Base-by-base conservation (phyloP, 2,329 filamentous ascomycete species). In the Helminthosporium solani region DNA sequence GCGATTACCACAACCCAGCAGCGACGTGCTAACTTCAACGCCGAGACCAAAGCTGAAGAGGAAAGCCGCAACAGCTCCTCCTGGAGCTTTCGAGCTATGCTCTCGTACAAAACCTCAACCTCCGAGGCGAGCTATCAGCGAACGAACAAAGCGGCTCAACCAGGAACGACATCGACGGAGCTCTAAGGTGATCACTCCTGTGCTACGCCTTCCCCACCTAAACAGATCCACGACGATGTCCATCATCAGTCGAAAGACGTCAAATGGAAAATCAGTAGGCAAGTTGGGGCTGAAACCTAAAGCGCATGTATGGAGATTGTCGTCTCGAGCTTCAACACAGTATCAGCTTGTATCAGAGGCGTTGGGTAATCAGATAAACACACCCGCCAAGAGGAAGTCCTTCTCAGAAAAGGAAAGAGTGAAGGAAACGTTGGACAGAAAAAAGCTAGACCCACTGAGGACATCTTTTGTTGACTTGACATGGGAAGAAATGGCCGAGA, bases 111-210 rank as follows among this genome's bases (percentile, higher is more conserved):
- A 40, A 33, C 56, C 58, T 19, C 52, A 61, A 21, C 52, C 46
- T 16, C 61, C 58, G 23, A 55, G 60, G 48, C 53, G 62, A 55
- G 63, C 58, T 15, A 55, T 64, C 38, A 63, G 65, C 44, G 54
- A 52, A 33, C 59, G 55, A 39, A 12, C 52, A 33, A 48, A 47
- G 2, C 28, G 38, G 16, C 44, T 45, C 21, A 44, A 34, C 9
- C 44, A 37, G 14, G 34, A 33, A 5, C 41, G 39, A 7, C 30
- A 46, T 12, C 40, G 33, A 25, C 41, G 36, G 23, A 54, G 27
- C 11, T 38, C 33, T 38, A 40, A 42, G 21, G 42, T 41, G 6
- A 52, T 25, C 18, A 30, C 38, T 40, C 28, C 27, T 33, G 40
- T 43, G 42, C 45, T 49, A 30, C 45, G 27, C 6, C 28, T 31